Percentiles rank a stretch among this genome's conserved stretches.
phyloP scores from a whole-genome alignment of 495 filamentous ascomycete species.

The Neurospora pannonica region DNA sequence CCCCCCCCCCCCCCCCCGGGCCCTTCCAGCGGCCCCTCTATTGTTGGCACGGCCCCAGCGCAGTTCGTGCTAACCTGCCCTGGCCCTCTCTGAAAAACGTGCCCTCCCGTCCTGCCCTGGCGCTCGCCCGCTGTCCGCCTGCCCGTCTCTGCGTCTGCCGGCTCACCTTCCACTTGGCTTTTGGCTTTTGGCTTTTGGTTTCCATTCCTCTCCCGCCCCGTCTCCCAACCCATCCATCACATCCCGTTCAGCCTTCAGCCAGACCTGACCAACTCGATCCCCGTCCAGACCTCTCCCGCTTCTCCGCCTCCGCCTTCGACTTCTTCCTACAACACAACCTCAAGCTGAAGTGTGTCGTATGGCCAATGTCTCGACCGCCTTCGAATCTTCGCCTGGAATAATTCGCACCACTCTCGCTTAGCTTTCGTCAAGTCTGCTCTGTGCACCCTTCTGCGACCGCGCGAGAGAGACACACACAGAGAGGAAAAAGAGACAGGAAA shows the following conservation, averaged over 20 bases:
- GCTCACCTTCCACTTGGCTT: constrained; percentile 5
- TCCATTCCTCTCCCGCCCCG: not conserved
- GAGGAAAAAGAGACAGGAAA: not conserved
- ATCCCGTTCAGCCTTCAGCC: not conserved
- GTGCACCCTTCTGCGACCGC: not conserved
- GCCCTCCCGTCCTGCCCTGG: constrained; percentile 20
- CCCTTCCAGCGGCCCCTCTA: constrained; percentile 5
- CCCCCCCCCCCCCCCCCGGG: no score
- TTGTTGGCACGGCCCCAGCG: constrained; percentile 2
- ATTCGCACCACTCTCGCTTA: not conserved
- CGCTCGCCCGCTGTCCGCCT: constrained; percentile 7
- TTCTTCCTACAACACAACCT: not conserved
- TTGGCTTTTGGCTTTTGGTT: not conserved
- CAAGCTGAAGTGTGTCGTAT: not conserved
- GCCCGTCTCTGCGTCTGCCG: constrained; percentile 1
- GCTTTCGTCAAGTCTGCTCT: not conserved
- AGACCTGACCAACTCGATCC: not conserved
- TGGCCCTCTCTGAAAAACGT: constrained; percentile 28
- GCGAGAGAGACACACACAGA: not conserved
- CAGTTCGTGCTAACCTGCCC: constrained; percentile 10
- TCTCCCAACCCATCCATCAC: not conserved
- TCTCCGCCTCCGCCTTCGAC: not conserved
- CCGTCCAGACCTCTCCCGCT: not conserved
- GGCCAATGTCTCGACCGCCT: not conserved
- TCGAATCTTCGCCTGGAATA: not conserved